Conservation (phyloP, 768 basidiomycete species). For the Hericium coralloides region DNA sequence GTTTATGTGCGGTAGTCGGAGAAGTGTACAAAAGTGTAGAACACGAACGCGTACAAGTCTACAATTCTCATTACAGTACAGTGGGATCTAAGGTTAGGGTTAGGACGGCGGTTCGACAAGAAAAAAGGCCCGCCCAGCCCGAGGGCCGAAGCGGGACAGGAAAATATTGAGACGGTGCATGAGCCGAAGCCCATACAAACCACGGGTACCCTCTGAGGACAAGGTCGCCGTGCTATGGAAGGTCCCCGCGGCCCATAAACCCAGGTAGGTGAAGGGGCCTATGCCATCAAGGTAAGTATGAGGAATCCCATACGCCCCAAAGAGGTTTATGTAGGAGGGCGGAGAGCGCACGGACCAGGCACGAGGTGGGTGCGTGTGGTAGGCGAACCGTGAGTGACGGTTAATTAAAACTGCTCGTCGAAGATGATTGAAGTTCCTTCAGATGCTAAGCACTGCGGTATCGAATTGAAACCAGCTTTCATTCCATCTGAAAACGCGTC, state of each 20-base stretch:
- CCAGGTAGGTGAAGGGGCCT: neutral
- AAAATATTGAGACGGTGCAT: slow-evolving; percentile 78
- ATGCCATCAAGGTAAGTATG: slow-evolving; percentile 2
- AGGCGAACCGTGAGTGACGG: neutral
- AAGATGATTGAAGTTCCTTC: no score
- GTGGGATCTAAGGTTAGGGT: neutral
- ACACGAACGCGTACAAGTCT: no score
- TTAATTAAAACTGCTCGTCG: no score
- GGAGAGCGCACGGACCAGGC: neutral
- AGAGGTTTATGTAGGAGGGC: neutral
- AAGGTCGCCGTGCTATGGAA: slow-evolving; percentile 21
- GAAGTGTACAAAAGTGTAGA: neutral
- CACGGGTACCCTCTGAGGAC: slow-evolving; percentile 14
- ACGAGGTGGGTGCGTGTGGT: no score
- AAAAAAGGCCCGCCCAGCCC: slow-evolving; percentile 23
- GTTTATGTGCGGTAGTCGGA: neutral
- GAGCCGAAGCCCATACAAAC: slow-evolving; percentile 49
- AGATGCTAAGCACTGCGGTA: no score
- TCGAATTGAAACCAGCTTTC: no score
- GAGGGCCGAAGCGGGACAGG: slow-evolving; percentile 55
- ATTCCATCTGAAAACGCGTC: no score
- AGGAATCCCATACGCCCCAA: neutral
- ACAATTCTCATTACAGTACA: no score
- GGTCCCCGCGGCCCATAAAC: neutral
- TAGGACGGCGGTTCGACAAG: neutral